These are phyloP conservation scores for Neckera pumila DNA, from an alignment of 225 moss, liverwort and hornwort genomes.

Conservation along the genomic window DNA sequence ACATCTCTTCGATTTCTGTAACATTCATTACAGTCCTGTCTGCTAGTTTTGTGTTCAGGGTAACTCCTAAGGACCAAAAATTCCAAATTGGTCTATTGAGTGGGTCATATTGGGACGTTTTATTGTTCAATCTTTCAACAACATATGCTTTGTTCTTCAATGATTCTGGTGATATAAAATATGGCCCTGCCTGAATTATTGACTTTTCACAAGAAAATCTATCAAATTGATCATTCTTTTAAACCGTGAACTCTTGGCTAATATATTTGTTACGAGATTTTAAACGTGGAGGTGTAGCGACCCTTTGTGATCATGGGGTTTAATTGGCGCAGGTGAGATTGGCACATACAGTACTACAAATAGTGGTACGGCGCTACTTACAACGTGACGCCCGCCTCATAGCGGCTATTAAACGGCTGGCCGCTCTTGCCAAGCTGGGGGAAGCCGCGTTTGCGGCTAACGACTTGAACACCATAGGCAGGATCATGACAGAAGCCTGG, in stretches of 20 bases:
- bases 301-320: neutral
- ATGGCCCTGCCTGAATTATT: neutral
- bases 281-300: neutral
- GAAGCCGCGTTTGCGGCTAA: slow-evolving; percentile 35
- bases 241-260: neutral
- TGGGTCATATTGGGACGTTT: neutral
- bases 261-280: neutral
- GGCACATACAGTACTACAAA: slow-evolving; percentile 44
- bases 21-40: neutral
- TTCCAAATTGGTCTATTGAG: neutral
- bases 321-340: slow-evolving; percentile 40
- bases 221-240: neutral
- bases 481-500: slow-evolving; percentile 54
- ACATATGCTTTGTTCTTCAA: neutral
- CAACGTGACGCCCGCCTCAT: slow-evolving; percentile 55
- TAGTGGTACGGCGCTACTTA: slow-evolving; percentile 61
- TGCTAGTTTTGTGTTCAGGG: neutral
- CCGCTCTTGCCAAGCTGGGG: slow-evolving; percentile 38
- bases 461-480: slow-evolving; percentile 41
- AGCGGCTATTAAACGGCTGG: slow-evolving; percentile 34
- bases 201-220: neutral
- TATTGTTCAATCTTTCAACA: neutral
- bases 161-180: neutral
- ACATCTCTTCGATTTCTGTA: neutral
- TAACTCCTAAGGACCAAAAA: neutral